phyloP scores from a whole-genome alignment of 2,329 filamentous ascomycete genomes.

The Cercospora citrullina region DNA sequence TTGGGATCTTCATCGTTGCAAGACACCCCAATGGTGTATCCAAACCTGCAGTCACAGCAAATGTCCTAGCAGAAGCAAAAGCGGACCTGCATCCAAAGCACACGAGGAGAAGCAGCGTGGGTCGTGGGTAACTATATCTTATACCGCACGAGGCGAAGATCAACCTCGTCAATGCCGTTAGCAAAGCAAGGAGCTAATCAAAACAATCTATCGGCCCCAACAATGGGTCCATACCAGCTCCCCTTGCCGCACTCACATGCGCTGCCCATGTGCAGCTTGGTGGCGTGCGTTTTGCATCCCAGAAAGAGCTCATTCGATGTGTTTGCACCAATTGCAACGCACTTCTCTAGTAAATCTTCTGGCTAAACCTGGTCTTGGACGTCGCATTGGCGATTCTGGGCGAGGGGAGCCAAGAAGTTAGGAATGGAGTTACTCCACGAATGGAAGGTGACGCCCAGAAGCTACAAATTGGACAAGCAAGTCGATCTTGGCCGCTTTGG shows the following conservation, averaged over 20 bases:
- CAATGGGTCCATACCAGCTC: not conserved
- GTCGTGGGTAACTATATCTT: not conserved
- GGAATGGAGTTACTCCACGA: conserved; percentile 1
- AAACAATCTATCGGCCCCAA: not conserved
- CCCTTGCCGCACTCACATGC: not conserved
- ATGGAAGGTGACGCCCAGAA: not conserved
- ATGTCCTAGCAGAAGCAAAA: not conserved
- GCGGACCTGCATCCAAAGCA: not conserved
- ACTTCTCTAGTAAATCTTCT: not conserved
- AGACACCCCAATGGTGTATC: not conserved
- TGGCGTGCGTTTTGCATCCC: not conserved
- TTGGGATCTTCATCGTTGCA: conserved; percentile 41
- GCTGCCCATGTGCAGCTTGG: not conserved
- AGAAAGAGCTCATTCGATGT: not conserved
- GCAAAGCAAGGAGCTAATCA: not conserved
- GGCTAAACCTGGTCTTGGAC: not conserved
- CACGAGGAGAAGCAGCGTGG: not conserved
- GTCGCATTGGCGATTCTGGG: not conserved
- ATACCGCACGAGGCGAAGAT: not conserved
- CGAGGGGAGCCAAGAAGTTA: not conserved
- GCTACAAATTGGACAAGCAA: not conserved
- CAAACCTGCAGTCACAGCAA: not conserved
- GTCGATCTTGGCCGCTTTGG: not conserved
- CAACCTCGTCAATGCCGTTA: not conserved
- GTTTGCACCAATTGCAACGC: not conserved